phyloP scores from a whole-genome alignment of 305 asterid genomes.

The Salvia sclarea region DNA sequence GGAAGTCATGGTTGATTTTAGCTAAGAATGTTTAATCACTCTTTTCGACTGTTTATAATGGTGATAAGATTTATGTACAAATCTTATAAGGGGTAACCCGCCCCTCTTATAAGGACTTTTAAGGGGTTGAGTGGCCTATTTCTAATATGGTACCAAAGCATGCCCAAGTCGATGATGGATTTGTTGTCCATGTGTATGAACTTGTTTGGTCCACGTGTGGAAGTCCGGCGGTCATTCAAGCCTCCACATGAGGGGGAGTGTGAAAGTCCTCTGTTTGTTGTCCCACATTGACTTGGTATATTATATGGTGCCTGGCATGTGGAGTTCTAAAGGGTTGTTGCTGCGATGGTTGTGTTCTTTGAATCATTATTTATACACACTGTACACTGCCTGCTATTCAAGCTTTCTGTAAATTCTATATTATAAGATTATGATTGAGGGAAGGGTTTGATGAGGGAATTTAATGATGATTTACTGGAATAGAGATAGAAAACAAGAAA shows the following conservation, averaged over 20 bases:
- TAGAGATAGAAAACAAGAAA: background rate
- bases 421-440: background rate
- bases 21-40: background rate
- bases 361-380: constrained; percentile 4
- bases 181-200: no score
- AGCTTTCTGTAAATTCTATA: constrained; percentile 10
- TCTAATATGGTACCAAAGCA: no score
- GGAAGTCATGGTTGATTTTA: constrained; percentile 11
- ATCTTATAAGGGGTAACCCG: no score
- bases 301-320: constrained; percentile 10
- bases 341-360: background rate
- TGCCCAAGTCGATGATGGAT: no score
- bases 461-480: background rate
- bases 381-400: constrained; percentile 6
- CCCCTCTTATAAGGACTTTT: no score
- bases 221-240: no score
- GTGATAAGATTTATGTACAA: background rate
- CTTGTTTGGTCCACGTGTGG: no score
- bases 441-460: background rate
- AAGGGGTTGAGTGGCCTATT: no score
- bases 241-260: no score
- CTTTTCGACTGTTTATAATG: constrained; percentile 1
- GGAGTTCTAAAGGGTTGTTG: constrained; percentile 20
- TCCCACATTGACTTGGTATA: no score
- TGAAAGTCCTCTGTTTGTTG: no score